These are phyloP conservation scores for Cryphonectria radicalis DNA, from an alignment of 2,329 filamentous ascomycete species.

Conservation along the genomic window DNA sequence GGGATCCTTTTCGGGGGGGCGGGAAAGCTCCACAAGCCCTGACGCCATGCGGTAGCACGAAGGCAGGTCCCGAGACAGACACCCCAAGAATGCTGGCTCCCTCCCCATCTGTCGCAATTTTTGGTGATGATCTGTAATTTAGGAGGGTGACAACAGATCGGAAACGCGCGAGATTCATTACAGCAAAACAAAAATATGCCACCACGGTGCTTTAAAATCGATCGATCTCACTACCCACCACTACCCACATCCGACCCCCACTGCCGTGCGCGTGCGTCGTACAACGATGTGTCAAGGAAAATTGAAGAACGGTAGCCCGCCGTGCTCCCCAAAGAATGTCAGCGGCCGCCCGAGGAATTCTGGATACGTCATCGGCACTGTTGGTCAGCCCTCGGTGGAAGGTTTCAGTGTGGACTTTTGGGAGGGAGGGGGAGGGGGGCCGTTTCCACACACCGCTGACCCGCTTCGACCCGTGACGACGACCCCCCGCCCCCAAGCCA, in stretches of 20 bases:
- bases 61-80: slow-evolving; percentile 24
- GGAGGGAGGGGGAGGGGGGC: not conserved
- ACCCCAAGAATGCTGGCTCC: slow-evolving; percentile 7
- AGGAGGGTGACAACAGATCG: slow-evolving; percentile 2
- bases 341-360: slow-evolving; percentile 4
- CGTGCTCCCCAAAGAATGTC: not conserved
- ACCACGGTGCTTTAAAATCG: not conserved
- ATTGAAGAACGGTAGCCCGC: not conserved
- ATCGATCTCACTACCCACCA: not conserved
- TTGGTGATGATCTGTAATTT: not conserved
- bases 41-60: slow-evolving; percentile 23
- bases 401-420: not conserved
- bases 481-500: not conserved
- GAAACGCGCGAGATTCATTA: not conserved
- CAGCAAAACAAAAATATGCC: not conserved
- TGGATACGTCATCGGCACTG: not conserved
- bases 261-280: not conserved
- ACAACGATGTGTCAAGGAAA: slow-evolving; percentile 1
- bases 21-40: slow-evolving; percentile 3
- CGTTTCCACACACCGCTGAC: not conserved
- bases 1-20: not conserved
- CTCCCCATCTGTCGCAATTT: not conserved
- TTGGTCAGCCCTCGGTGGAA: not conserved
- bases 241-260: not conserved
- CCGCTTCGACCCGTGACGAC: not conserved